Evolutionary conservation across 192 early-diverging fungal genomes (phyloP).

Genomic region (Coemansia sp.): DNA sequence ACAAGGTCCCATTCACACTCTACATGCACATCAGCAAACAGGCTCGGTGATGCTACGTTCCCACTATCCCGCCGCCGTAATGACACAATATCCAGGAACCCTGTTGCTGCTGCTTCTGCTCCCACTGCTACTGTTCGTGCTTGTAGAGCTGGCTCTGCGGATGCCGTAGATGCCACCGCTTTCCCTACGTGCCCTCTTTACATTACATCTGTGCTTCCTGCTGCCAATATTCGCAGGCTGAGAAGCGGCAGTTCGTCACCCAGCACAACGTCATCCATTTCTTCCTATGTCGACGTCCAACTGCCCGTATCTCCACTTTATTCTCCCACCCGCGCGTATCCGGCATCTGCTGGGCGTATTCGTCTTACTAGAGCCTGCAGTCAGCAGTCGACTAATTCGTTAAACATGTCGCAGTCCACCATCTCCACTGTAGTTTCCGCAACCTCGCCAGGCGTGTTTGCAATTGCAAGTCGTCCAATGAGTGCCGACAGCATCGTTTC

Average conservation of each 20-base stretch:
- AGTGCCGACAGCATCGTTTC: conserved; percentile 30
- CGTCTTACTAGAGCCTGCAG: conserved; percentile 15
- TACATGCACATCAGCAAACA: conserved; percentile 8
- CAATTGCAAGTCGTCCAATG: conserved; percentile 23
- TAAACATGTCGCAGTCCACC: conserved; percentile 34
- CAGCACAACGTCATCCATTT: conserved; percentile 27
- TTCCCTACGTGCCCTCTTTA: neutral
- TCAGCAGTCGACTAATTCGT: conserved; percentile 33
- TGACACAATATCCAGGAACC: conserved; percentile 20
- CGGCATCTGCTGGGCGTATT: conserved; percentile 16
- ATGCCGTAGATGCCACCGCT: conserved; percentile 9
- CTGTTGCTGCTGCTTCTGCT: conserved; percentile 7
- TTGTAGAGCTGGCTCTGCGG: conserved; percentile 15
- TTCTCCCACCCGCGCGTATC: neutral
- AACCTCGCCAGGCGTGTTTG: conserved; percentile 11
- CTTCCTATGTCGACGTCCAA: conserved; percentile 32
- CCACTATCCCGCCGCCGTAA: conserved; percentile 29
- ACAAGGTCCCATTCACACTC: neutral
- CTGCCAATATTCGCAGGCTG: conserved; percentile 8
- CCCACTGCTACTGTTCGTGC: conserved; percentile 10
- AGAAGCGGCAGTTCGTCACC: conserved; percentile 14
- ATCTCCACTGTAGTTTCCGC: conserved; percentile 49
- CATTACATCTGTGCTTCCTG: conserved; percentile 13
- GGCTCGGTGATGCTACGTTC: conserved; percentile 10
- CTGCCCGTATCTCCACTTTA: conserved; percentile 21